A percentile compares a stretch with the other conserved stretches of the same genome.
These are phyloP conservation scores for Orbilia blumenaviensis DNA, from an alignment of 2,329 filamentous ascomycete species.

Conservation along the genomic window DNA sequence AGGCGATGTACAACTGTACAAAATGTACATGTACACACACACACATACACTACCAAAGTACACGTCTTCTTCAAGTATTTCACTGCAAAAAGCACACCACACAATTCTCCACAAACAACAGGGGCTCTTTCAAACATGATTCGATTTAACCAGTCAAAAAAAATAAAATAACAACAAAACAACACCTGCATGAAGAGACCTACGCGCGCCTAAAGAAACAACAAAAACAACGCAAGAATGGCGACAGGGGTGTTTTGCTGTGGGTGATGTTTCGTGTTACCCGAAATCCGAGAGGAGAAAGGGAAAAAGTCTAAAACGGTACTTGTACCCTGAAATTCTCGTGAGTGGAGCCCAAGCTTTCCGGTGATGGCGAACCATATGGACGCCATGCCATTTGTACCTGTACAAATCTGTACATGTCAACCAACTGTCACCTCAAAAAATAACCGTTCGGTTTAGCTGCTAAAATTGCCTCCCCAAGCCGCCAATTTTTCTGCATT, in stretches of 20 bases:
- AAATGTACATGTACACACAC: not conserved
- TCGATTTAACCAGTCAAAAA: no score
- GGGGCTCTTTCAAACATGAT: not conserved
- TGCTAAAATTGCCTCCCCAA: not conserved
- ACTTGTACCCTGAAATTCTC: not conserved
- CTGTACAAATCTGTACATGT: not conserved
- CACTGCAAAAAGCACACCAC: not conserved
- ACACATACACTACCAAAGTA: not conserved
- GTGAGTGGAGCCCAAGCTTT: not conserved
- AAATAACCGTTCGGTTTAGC: not conserved
- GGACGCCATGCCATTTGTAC: not conserved
- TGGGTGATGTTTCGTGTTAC: slow-evolving; percentile 17
- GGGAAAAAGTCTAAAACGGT: slow-evolving; percentile 5
- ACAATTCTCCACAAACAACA: slow-evolving; percentile 1
- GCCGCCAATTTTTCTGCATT: no score
- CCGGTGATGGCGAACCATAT: not conserved
- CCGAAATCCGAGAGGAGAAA: slow-evolving; percentile 7
- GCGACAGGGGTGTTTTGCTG: slow-evolving; percentile 8
- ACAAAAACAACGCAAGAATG: slow-evolving; percentile 42
- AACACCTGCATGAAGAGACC: slow-evolving; percentile 26
- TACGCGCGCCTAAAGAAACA: slow-evolving; percentile 45
- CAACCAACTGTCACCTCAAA: slow-evolving; percentile 4
- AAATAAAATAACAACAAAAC: not conserved
- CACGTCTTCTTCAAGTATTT: not conserved
- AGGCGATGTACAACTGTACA: not conserved